Evolutionary conservation across 2,329 filamentous ascomycete genomes (phyloP), one percentile per base, ranked within the genome.

Genomic region (Akanthomyces muscarius): DNA sequence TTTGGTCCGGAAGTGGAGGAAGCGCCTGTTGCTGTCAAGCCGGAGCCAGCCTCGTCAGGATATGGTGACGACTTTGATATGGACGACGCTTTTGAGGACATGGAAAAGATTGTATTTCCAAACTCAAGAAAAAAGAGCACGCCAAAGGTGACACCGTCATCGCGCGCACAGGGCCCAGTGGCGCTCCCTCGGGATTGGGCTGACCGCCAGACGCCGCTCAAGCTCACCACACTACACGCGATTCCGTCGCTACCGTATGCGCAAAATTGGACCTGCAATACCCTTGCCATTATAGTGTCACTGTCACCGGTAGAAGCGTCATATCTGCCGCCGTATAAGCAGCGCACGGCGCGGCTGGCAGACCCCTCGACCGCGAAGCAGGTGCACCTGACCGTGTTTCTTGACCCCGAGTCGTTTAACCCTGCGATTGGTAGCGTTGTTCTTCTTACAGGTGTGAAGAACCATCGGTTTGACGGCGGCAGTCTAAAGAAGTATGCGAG

Each of bases 231-330:
- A 4, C 74, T 86, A 14, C 75, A 75, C 53, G 74, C 78, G 7
- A 80, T 86, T 55, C 80, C 82, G 0, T 73, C 78, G 64, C 76
- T 86, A 1, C 83, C 82, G 1, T 85, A 83, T 71, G 79, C 80
- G 60, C 82, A 85, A 64, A 86, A 86, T 68, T 86, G 82, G 83
- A 80, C 80, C 52, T 78, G 81, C 70, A 85, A 85, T 65, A 73
- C 84, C 7, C 77, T 86, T 4, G 81, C 77, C 61, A 75, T 86
- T n/a, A 65, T 85, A 4, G 71, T 74, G 0, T 77, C 77, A 1
- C 71, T 85, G 4, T 81, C 80, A 0, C 75, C 73, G 0, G 71
- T 84, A 18, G 80, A 84, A 63, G 74, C 82, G 1, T 81, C 80
- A 0, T 74, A 78, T 3, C 72, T 85, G 6, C 80, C 79, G 0